Base-by-base conservation (phyloP, 257 asterid species). In the Capsicum pubescens region DNA sequence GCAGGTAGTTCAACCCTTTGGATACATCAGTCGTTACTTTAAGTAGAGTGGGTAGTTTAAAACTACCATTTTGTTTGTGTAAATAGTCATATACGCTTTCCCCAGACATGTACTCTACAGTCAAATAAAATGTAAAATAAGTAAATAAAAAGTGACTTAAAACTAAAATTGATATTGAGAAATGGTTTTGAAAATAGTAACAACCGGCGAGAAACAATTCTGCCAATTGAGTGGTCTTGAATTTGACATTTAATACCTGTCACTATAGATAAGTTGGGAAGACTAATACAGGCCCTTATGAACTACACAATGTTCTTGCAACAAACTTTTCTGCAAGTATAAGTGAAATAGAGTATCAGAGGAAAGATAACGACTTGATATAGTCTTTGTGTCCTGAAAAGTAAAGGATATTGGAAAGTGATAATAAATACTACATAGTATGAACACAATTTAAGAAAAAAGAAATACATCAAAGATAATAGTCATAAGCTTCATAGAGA, bases 251-350 rank as follows among this genome's bases (percentile, higher is more conserved):
- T 12, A 86, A 55, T 86, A 95, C 99, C 99, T 88, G 99, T 95
- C 71, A 94, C 98, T 76, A 95, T 95, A 87, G 98, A 94, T 92
- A 95, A 86, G 83, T 91, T 91, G 21, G 98, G 96, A 86, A 95
- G 98, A 86, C 88, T 90, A 58, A 98, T 95, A 89, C 98, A 95
- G 16, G 99, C 42, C 60, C 98, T 98, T 70, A 95, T 91, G 89
- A 94, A 95, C 86, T 95, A 98, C 82, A 95, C 99, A 39, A 95
- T 98, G 74, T 95, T 94, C 60, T 93, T 95, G 91, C 94, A 98
- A 12, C 98, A 94, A 86, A 95, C 98, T 89, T 95, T 95, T 85
- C 98, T 95, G 98, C 91, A 87, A 88, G 88, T 83, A 86, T 54
- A 56, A 74, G 46, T 59, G 56, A 60, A 60, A 42, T 15, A 54